These are phyloP conservation scores for Cutaneotrichosporon mucoides DNA, from an alignment of 1,284 basidiomycete genomes.

Conservation along the genomic window DNA sequence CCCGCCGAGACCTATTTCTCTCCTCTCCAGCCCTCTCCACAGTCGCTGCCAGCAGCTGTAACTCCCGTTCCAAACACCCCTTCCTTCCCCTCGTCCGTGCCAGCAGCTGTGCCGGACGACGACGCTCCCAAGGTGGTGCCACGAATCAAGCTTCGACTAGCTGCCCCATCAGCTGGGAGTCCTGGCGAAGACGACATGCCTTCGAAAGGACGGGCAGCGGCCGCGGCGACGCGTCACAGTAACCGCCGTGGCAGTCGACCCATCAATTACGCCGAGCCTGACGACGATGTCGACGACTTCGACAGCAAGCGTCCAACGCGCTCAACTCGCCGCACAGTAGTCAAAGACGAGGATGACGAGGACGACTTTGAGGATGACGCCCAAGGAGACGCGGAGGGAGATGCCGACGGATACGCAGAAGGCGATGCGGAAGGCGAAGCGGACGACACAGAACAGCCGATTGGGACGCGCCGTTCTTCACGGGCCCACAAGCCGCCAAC, in stretches of 20 bases:
- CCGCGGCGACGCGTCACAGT: neutral
- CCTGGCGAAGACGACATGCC: slow-evolving; percentile 2
- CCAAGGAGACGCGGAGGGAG: slow-evolving; percentile 1
- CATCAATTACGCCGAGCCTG: slow-evolving; percentile 22
- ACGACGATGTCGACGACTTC: neutral
- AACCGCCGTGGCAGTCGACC: neutral
- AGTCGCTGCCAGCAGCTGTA: neutral
- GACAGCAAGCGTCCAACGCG: too few species aligned
- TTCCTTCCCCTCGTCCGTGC: neutral
- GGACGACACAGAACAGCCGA: slow-evolving; percentile 9
- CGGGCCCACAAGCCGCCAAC: slow-evolving; percentile 52
- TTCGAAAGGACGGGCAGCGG: neutral
- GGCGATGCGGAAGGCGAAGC: slow-evolving; percentile 8
- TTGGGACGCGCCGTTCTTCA: slow-evolving; percentile 36
- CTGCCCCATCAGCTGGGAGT: neutral
- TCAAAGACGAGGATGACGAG: slow-evolving; percentile 14
- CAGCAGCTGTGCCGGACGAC: neutral
- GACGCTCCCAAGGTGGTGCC: neutral
- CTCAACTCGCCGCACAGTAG: too few species aligned
- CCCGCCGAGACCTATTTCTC: neutral
- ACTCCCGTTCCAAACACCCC: neutral
- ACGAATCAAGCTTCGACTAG: slow-evolving; percentile 19
- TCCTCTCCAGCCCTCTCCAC: neutral
- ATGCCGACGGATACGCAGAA: slow-evolving; percentile 16
- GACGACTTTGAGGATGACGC: slow-evolving; percentile 16